Evolutionary conservation across 2,329 filamentous ascomycete genomes (phyloP).

Genomic region (Ceratocystis papillata): DNA sequence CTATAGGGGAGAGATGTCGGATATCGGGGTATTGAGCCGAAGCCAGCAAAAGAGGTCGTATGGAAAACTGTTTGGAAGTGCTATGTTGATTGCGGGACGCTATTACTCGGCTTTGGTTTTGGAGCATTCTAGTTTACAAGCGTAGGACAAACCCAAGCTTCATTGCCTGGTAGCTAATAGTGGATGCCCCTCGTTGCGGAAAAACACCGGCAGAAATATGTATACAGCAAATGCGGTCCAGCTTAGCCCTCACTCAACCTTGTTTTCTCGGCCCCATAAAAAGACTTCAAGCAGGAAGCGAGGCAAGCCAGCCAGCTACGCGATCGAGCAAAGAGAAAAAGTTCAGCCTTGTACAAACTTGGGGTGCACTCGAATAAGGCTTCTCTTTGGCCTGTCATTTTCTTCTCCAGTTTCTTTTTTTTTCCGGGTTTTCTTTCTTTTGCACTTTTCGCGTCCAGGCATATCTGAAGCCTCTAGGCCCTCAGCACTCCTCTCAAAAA

Average conservation of each 20-base stretch:
- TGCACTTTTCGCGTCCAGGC: neutral
- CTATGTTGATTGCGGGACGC: neutral
- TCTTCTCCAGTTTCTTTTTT: neutral
- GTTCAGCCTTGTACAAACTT: conserved; percentile 22
- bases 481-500: neutral
- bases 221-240: too few relatives aligned
- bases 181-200: conserved; percentile 14
- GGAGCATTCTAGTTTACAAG: neutral
- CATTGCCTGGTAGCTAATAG: neutral
- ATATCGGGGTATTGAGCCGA: neutral
- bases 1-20: neutral
- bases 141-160: conserved; percentile 2
- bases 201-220: conserved; percentile 13
- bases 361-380: neutral
- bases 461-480: conserved; percentile 7
- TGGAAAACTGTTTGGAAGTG: neutral
- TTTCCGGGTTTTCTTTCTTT: neutral
- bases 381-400: neutral
- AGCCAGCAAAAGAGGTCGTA: neutral
- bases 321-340: conserved; percentile 17
- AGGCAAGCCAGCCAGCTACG: conserved; percentile 1
- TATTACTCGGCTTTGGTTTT: neutral
- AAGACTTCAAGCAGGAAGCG: conserved; percentile 16
- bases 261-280: conserved; percentile 19
- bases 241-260: neutral